Evolutionary conservation across 805 yeast species (phyloP).

Genomic region (Nakazawaea holstii): DNA sequence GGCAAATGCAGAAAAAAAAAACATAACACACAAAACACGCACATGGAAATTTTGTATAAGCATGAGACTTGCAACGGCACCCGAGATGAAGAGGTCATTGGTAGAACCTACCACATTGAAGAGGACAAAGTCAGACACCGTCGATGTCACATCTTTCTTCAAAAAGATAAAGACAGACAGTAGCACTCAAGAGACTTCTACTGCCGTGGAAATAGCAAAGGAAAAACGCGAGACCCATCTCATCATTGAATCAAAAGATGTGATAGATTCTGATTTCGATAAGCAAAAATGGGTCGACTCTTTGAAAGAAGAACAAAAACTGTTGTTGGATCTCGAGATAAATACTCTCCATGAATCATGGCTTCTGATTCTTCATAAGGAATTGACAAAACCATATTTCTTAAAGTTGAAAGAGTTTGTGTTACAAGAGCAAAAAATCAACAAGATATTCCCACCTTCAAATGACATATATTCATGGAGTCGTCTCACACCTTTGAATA

Average conservation of each 20-base stretch:
- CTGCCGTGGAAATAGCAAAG: not conserved
- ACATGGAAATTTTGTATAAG: not conserved
- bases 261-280: slow-evolving; percentile 29
- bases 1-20: not conserved
- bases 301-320: slow-evolving; percentile 41
- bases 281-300: slow-evolving; percentile 46
- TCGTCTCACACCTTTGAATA: slow-evolving; percentile 68
- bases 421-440: slow-evolving; percentile 33
- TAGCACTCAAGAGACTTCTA: not conserved
- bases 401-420: slow-evolving; percentile 65
- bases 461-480: slow-evolving; percentile 89
- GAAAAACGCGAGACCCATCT: not conserved
- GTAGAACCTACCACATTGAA: not conserved
- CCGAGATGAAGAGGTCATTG: slow-evolving; percentile 6
- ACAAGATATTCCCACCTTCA: slow-evolving; percentile 72
- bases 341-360: slow-evolving; percentile 69
- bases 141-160: slow-evolving; percentile 8
- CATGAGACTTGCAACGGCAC: not conserved
- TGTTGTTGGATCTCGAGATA: slow-evolving; percentile 62
- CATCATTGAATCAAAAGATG: not conserved
- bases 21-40: not conserved
- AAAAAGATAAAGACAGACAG: slow-evolving; percentile 5
- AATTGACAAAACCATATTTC: slow-evolving; percentile 83
- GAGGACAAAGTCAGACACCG: not conserved
- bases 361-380: slow-evolving; percentile 64